Conservation (phyloP, 1,284 basidiomycete species). For the Trametes polyzona region DNA sequence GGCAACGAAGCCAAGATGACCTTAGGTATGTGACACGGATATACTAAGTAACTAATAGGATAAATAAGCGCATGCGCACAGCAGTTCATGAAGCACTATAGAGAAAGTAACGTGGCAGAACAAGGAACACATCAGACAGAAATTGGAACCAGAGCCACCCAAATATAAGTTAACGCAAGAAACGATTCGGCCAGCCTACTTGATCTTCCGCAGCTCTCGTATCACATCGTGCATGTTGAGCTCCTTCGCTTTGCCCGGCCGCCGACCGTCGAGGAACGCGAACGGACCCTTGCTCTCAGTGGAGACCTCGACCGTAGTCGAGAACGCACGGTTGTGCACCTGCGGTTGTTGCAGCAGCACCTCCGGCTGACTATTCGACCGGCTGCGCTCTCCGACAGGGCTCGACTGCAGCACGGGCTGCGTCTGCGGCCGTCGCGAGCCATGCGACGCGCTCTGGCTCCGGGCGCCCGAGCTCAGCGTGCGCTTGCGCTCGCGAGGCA, state of each 20-base stretch:
- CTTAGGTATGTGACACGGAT: too few relatives aligned
- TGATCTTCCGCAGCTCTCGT: constrained; percentile 53
- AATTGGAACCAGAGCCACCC: too few relatives aligned
- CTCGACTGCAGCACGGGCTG: constrained; percentile 1
- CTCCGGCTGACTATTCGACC: constrained; percentile 16
- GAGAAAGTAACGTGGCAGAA: too few relatives aligned
- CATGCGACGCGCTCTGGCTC: constrained; percentile 13
- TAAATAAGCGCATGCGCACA: too few relatives aligned
- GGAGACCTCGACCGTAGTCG: constrained; percentile 32
- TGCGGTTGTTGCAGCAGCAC: constrained; percentile 6
- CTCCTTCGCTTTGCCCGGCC: constrained; percentile 28
- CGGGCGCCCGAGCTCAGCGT: constrained; percentile 10
- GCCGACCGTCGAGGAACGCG: constrained; percentile 26
- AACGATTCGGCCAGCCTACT: too few relatives aligned
- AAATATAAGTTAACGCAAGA: too few relatives aligned
- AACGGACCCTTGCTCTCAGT: constrained; percentile 31
- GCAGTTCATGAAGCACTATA: too few relatives aligned
- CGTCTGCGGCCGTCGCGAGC: constrained; percentile 9
- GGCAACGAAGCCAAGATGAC: too few relatives aligned
- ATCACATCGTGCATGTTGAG: constrained; percentile 49
- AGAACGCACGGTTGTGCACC: constrained; percentile 12
- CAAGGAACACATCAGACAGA: too few relatives aligned
- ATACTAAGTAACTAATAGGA: too few relatives aligned
- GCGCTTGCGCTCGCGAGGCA: constrained; percentile 3
- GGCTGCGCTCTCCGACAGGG: not conserved